Evolutionary conservation across 192 early-diverging fungal genomes (phyloP).

Genomic region (Rhizoclosmatium sp.): DNA sequence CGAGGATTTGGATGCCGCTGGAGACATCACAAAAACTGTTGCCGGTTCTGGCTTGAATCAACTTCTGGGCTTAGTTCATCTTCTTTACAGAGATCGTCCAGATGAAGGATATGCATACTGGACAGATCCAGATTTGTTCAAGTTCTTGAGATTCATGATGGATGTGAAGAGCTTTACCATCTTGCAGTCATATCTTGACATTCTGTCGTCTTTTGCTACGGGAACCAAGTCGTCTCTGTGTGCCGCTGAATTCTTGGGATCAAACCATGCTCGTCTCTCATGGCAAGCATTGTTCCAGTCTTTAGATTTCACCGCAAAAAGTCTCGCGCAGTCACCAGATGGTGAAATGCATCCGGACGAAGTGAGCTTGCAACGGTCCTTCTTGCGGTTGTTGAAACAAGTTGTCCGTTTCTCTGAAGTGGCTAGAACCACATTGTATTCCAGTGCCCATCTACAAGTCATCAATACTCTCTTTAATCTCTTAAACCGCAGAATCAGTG

Average conservation of each 20-base stretch:
- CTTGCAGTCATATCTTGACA: slow-evolving; percentile 73
- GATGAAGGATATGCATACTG: slow-evolving; percentile 64
- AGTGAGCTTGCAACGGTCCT: slow-evolving; percentile 71
- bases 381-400: slow-evolving; percentile 77
- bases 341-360: slow-evolving; percentile 78
- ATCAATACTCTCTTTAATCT: slow-evolving; percentile 79
- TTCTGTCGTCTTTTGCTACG: slow-evolving; percentile 83
- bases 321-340: slow-evolving; percentile 29
- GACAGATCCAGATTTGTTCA: slow-evolving; percentile 55
- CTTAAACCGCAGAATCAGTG: slow-evolving; percentile 78
- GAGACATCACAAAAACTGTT: not conserved
- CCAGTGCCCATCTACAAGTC: slow-evolving; percentile 72
- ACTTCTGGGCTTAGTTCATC: slow-evolving; percentile 75
- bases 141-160: slow-evolving; percentile 55
- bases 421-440: slow-evolving; percentile 73
- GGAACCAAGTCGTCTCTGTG: slow-evolving; percentile 72
- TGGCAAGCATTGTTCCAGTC: slow-evolving; percentile 40
- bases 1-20: slow-evolving; percentile 27
- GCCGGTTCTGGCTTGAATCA: slow-evolving; percentile 56
- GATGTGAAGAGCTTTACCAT: slow-evolving; percentile 50
- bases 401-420: slow-evolving; percentile 80
- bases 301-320: slow-evolving; percentile 64
- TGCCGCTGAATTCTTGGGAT: slow-evolving; percentile 64
- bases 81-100: slow-evolving; percentile 76
- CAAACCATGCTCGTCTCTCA: slow-evolving; percentile 33